Base-by-base conservation (phyloP, 2,329 filamentous ascomycete genomes). In the Phoma sp. region DNA sequence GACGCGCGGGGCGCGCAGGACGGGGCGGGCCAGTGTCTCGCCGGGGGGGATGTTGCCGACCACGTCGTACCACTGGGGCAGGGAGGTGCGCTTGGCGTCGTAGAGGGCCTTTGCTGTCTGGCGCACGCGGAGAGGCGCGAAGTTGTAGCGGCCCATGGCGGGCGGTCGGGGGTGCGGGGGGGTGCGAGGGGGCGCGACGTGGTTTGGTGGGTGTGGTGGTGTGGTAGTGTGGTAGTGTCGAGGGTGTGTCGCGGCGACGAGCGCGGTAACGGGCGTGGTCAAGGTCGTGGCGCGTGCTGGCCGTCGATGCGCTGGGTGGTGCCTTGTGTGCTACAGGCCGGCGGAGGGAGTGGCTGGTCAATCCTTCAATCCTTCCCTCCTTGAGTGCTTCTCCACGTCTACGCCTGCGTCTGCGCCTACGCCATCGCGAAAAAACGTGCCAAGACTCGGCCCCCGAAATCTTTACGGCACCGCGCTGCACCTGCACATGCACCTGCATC, bases 31-130 rank as follows among this genome's bases (percentile, higher is more conserved):
- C 29, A 88, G 78, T 7, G 82, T 80, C 65, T 86, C 82, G 41
- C 84, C 76, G 4, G 87, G 86, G 21, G 87, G 87, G 19, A 87
- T 81, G 46, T 82, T 78, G 59, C 77, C 77, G 37, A 88, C 70
- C 10, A 84, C 78, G 43, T 81, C 72, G 64, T 84, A 83, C 87
- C 87, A 89, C 40, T 81, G 76, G 8, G 83, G 83, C 29, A 78
- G 76, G 29, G 59, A 53, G 52, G 77, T 71, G 51, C 76, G 74
- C 60, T 76, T 77, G 4, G 77, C 70, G 49, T 80, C 75, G 56
- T 82, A 74, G 54, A 84, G 77, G 55, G 78, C 79, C 39, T 79
- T 77, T 50, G 81, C 81, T n/a, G 78, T 76, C 55, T 78, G 77
- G 72, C 82, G 80, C 52, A 85, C 82, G 55, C 81, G 81, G 50